Evolutionary conservation across 257 asterid species (phyloP).

Genomic region (Nicotiana paniculata): DNA sequence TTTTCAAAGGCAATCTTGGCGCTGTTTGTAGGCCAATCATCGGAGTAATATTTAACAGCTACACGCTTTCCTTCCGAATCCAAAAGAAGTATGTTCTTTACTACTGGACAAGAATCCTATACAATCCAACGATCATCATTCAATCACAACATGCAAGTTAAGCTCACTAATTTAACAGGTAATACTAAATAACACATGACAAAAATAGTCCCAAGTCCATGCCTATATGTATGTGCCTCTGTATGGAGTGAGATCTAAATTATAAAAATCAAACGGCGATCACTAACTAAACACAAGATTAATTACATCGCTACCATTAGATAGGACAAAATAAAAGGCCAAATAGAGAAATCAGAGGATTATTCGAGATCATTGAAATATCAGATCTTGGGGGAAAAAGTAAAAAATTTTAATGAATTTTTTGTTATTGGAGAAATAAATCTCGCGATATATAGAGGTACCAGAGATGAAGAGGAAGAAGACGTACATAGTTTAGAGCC

Average conservation of each 20-base stretch:
- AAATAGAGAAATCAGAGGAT: not conserved
- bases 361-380: not conserved
- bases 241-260: not conserved
- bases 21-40: slow-evolving; percentile 82
- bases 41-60: slow-evolving; percentile 85
- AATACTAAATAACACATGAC: not conserved
- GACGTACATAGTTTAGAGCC: slow-evolving; percentile 7
- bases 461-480: not conserved
- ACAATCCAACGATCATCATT: slow-evolving; percentile 19
- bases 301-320: not conserved
- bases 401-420: not conserved
- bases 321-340: not conserved
- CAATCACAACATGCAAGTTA: not conserved
- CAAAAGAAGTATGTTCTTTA: slow-evolving; percentile 82
- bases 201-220: not conserved
- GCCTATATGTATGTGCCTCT: not conserved
- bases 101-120: slow-evolving; percentile 78
- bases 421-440: not conserved
- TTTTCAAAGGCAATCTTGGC: slow-evolving; percentile 86
- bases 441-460: not conserved
- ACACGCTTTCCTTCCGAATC: slow-evolving; percentile 98
- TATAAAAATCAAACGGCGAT: not conserved
- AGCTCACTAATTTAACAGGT: not conserved
- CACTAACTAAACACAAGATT: not conserved
- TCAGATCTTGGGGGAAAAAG: not conserved